phyloP scores from a whole-genome alignment of 768 basidiomycete species.

The Tricholoma terreum region DNA sequence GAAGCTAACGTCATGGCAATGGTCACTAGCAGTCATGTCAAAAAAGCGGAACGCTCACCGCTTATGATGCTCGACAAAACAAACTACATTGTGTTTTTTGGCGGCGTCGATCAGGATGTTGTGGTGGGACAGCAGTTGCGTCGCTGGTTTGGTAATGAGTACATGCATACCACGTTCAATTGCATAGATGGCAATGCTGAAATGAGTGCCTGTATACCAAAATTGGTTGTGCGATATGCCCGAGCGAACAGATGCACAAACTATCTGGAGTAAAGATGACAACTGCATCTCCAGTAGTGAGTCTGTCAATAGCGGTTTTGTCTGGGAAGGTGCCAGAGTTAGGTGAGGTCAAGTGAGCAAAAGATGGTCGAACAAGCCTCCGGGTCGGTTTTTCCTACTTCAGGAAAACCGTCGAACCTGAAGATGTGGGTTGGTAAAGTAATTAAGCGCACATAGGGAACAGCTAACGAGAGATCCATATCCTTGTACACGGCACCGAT shows the following conservation, averaged over 20 bases:
- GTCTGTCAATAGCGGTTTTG: constrained; percentile 73
- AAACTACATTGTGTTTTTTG: constrained; percentile 74
- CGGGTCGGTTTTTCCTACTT: constrained; percentile 62
- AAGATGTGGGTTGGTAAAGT: not conserved
- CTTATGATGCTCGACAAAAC: constrained; percentile 95
- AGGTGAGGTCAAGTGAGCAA: not conserved
- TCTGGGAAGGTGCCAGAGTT: constrained; percentile 46
- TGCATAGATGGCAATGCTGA: constrained; percentile 81
- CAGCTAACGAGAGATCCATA: constrained; percentile 73
- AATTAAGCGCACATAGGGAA: not conserved
- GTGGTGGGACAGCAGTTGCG: constrained; percentile 82
- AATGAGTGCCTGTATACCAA: constrained; percentile 68
- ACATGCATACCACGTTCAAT: constrained; percentile 85
- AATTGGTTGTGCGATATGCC: not conserved
- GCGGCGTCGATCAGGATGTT: constrained; percentile 74
- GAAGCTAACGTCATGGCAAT: constrained; percentile 40
- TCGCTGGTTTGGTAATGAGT: constrained; percentile 91
- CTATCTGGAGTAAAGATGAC: constrained; percentile 93
- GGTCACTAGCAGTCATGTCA: not conserved
- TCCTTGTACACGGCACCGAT: constrained; percentile 84
- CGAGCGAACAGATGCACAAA: constrained; percentile 27
- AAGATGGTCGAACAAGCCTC: constrained; percentile 68
- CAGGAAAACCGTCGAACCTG: constrained; percentile 81
- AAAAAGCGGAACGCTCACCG: constrained; percentile 42
- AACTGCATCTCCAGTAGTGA: constrained; percentile 82